A percentile compares a stretch with the other conserved stretches of the same genome.
These are phyloP conservation scores for Arabidopsis thaliana DNA, from an alignment of 345 rosid genomes.

Conservation along the genomic window DNA sequence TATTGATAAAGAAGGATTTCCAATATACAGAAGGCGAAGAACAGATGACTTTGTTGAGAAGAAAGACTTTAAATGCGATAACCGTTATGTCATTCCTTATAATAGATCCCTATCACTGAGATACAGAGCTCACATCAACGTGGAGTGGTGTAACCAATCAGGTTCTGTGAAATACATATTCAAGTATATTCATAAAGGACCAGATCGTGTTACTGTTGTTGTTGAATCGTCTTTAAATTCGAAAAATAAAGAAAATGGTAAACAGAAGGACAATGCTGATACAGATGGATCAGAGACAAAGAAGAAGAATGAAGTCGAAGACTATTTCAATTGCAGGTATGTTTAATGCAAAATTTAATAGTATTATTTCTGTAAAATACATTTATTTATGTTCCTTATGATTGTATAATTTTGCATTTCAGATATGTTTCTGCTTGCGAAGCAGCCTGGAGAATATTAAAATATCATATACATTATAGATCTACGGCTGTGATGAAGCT, in stretches of 20 bases:
- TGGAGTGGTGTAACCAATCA: not conserved
- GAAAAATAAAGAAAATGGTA: not conserved
- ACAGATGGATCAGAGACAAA: too few species aligned
- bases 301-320: too few species aligned
- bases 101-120: not conserved
- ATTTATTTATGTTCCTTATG: too few species aligned
- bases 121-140: not conserved
- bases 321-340: too few species aligned
- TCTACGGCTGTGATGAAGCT: not conserved
- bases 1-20: not conserved
- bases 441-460: not conserved
- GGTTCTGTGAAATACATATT: not conserved
- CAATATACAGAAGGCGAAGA: not conserved
- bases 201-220: not conserved
- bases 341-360: too few species aligned
- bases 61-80: not conserved
- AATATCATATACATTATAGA: not conserved
- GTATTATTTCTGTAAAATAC: too few species aligned
- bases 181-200: not conserved
- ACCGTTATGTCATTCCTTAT: not conserved
- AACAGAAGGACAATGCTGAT: too few species aligned
- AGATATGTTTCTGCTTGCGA: not conserved
- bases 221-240: not conserved
- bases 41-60: not conserved
- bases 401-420: too few species aligned